Evolutionary conservation across 345 rosid genomes (phyloP), one percentile per base, ranked within the genome.

Genomic region (Ceriops tagal): DNA sequence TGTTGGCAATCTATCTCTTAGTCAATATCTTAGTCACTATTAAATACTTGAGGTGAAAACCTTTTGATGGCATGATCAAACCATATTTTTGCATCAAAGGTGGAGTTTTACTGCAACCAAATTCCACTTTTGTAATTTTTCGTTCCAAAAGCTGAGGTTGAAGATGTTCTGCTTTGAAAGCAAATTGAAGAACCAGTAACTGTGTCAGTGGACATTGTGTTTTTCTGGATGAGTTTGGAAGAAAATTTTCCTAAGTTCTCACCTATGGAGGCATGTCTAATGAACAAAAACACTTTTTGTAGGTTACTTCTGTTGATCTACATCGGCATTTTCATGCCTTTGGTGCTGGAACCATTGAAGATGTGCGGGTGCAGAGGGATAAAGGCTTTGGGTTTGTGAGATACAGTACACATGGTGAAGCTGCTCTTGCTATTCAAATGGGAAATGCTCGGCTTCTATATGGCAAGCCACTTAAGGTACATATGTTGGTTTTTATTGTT

Each of bases 331-430:
- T 93, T 82, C 92, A 93, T 76, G 58, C 84, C 52, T 89, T 93
- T 75, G 88, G 90, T 70, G 87, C 93, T 66, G 96, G 98, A 75
- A 89, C 83, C 70, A 89, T 93, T 66, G 96, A 93, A 81, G 97
- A 93, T 80, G 96, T 93, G 61, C 81, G 96, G 32, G 92, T 95
- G 72, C 99, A 95, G 79, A 85, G 92, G 43, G 96, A 92, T 77
- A 95, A 95, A 80, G 97, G 96, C 26, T 95, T 95, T 88, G 97
- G 99, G 52, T 95, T 95, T 57, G 93, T 95, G 71, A 88, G 97
- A 79, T 95, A 83, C 84, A 87, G 87, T 62, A 89, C 88, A 3
- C 96, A 95, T 76, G 78, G 84, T 6, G 99, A 95, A 82, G 96
- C 96, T 64, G 93, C 96, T 69, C 68, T 82, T 66, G 96, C 96